Conservation (phyloP, 2,329 filamentous ascomycete species). For the Bipolaris bicolor region DNA sequence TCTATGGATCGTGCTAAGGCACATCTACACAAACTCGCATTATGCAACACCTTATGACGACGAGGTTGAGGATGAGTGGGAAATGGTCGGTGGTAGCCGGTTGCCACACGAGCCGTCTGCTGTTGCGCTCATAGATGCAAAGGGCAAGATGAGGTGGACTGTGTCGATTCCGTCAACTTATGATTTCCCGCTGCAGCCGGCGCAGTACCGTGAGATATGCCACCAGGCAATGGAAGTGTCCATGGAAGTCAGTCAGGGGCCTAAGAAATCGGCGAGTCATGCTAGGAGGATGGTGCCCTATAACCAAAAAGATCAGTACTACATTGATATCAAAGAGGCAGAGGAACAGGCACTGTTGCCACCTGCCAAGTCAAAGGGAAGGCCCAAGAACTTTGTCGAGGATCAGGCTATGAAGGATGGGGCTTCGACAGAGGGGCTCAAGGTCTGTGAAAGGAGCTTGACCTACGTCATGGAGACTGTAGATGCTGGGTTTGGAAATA, state of each 20-base stretch:
- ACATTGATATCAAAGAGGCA: conserved; percentile 76
- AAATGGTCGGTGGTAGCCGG: conserved; percentile 69
- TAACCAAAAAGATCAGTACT: conserved; percentile 69
- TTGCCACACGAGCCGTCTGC: conserved; percentile 77
- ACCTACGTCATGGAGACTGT: conserved; percentile 78
- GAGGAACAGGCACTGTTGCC: conserved; percentile 69
- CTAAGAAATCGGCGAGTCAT: conserved; percentile 32
- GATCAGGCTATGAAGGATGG: conserved; percentile 41
- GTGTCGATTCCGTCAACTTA: conserved; percentile 74
- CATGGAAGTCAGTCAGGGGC: conserved; percentile 52
- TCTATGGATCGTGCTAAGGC: conserved; percentile 57
- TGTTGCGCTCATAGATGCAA: conserved; percentile 69
- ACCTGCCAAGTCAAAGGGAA: conserved; percentile 46
- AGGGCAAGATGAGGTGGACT: conserved; percentile 75
- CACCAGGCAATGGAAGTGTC: conserved; percentile 70
- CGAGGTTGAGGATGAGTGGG: conserved; percentile 57
- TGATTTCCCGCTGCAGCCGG: conserved; percentile 69
- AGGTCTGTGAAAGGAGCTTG: conserved; percentile 72
- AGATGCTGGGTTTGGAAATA: conserved; percentile 77
- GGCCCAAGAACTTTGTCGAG: conserved; percentile 48
- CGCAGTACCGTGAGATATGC: conserved; percentile 74
- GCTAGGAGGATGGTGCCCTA: conserved; percentile 55
- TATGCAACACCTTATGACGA: conserved; percentile 23
- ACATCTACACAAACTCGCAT: conserved; percentile 35
- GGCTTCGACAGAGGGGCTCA: conserved; percentile 41